These are phyloP conservation scores for Artemisia argyi DNA, from an alignment of 129 eudicot species.

Conservation along the genomic window DNA sequence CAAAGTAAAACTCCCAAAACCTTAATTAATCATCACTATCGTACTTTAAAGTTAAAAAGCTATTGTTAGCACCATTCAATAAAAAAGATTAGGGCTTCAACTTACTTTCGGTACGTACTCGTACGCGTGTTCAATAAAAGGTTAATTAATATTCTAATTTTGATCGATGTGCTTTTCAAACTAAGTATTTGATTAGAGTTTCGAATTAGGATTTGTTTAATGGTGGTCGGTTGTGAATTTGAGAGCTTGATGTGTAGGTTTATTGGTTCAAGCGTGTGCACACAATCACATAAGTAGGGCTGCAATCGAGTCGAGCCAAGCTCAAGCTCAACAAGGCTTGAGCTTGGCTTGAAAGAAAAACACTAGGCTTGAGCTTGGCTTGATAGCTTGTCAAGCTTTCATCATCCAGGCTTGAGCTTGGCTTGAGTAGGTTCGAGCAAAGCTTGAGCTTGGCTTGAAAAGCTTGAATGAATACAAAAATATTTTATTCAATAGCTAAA, in stretches of 20 bases:
- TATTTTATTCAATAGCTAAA: no score
- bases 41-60: not conserved
- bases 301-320: no score
- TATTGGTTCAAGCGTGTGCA: not conserved
- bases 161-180: not conserved
- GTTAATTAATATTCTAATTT: conserved; percentile 2
- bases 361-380: no score
- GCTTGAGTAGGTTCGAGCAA: no score
- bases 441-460: no score
- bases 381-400: no score
- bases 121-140: not conserved
- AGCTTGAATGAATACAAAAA: no score
- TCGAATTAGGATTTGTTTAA: not conserved
- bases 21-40: no score
- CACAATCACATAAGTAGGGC: not conserved
- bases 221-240: not conserved
- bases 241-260: not conserved
- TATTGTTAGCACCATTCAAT: not conserved
- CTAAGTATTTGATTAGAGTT: not conserved
- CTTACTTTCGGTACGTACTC: conserved; percentile 5
- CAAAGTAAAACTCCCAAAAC: no score
- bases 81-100: not conserved
- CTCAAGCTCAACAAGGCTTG: no score
- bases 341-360: no score
- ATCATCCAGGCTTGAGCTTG: no score